Conservation (phyloP, 768 basidiomycete genomes). For the Postia placenta region DNA sequence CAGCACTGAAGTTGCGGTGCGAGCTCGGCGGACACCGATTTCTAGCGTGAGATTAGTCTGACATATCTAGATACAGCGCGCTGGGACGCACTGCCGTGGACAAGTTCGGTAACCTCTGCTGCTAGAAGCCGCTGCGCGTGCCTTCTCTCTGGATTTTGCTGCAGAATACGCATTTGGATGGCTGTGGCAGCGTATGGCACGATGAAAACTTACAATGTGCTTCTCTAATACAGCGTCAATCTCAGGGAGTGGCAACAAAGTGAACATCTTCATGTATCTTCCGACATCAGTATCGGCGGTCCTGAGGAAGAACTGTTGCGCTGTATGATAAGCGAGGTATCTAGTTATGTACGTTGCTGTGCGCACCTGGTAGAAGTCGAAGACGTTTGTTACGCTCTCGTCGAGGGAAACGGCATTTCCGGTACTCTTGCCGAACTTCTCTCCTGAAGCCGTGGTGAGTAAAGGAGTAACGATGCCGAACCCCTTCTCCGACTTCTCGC, state of each 20-base stretch:
- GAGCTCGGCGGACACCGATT: conserved; percentile 18
- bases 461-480: conserved; percentile 94
- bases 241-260: conserved; percentile 55
- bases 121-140: conserved; percentile 22
- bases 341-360: too few species aligned
- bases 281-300: conserved; percentile 76
- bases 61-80: not conserved
- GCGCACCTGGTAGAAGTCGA: conserved; percentile 90
- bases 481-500: conserved; percentile 30
- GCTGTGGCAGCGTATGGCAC: not conserved
- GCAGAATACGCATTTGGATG: not conserved
- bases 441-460: conserved; percentile 80
- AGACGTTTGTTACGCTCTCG: conserved; percentile 67
- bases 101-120: conserved; percentile 22
- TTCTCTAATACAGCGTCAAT: conserved; percentile 50
- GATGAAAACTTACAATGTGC: conserved; percentile 44
- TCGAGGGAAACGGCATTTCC: conserved; percentile 96
- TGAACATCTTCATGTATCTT: conserved; percentile 77
- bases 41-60: conserved; percentile 8
- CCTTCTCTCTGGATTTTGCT: conserved; percentile 19
- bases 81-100: conserved; percentile 22
- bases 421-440: conserved; percentile 96
- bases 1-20: conserved; percentile 18
- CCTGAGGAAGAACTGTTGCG: conserved; percentile 89
- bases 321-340: too few species aligned